Percentiles rank a stretch among this genome's conserved stretches.
Evolutionary conservation across 2,329 filamentous ascomycete genomes (phyloP).

Genomic region (Beauveria medogensis): DNA sequence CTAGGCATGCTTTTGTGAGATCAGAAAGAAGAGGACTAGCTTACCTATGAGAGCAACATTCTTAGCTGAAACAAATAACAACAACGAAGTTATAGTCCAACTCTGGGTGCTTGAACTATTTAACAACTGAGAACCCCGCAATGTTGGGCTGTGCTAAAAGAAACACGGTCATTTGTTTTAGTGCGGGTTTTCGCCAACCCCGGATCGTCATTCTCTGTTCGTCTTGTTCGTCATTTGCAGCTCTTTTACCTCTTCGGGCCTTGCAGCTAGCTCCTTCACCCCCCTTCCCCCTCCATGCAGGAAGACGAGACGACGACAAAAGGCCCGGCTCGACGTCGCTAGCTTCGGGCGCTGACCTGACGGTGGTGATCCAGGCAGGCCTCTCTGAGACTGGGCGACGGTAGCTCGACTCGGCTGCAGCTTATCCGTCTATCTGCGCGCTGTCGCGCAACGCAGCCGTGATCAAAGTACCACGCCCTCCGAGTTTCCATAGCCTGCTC

Average conservation of each 20-base stretch:
- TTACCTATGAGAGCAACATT: too few species aligned
- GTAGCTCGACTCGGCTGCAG: neutral
- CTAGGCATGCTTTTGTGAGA: too few species aligned
- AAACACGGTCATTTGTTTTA: neutral
- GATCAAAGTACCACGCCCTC: conserved; percentile 1
- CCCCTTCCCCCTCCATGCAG: neutral
- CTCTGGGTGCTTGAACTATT: too few species aligned
- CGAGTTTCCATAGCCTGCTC: neutral
- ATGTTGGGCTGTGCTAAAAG: too few species aligned
- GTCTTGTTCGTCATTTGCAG: neutral
- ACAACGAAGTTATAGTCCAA: too few species aligned
- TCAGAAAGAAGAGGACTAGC: too few species aligned
- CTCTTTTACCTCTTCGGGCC: neutral
- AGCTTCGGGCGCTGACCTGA: neutral
- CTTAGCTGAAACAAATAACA: too few species aligned
- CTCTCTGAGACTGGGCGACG: neutral
- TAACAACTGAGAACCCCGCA: too few species aligned
- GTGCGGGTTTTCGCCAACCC: neutral
- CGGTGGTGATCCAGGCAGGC: conserved; percentile 1
- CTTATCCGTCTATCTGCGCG: neutral
- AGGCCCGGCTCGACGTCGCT: neutral
- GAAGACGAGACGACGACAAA: neutral
- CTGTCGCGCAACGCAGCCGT: neutral
- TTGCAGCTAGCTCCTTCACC: neutral
- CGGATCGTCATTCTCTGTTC: neutral